Evolutionary conservation across 768 basidiomycete genomes (phyloP), one percentile per base, ranked within the genome.

Genomic region (Phylloporus sp.): DNA sequence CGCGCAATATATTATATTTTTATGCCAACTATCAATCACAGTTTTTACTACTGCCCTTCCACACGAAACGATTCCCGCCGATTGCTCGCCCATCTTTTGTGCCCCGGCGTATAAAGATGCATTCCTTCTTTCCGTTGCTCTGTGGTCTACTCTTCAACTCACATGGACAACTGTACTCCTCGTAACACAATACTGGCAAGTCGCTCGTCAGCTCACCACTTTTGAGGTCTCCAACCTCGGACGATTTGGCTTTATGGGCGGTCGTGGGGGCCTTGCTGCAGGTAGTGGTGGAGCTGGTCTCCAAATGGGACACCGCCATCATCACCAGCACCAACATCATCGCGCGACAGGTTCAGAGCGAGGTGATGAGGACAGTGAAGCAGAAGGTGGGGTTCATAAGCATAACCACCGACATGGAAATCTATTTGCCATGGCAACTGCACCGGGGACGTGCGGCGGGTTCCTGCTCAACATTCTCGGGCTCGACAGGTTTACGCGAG

Each of bases 231-330:
- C 86, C 53, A 99, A 99, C 64, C 82, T 98, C 3, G 93, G 95
- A 4, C 81, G 95, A 41, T 97, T 86, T 63, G 95, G 97, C 12
- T 97, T 86, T 73, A 95, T 99, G 92, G 95, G 97, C 32, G 95
- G 95, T 0, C 84, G 91, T 35, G 89, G 84, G 0, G 82, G 82
- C 18, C 80, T 83, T 3, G 81, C 78, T 32, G 74, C 88, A 18
- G 73, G 74, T 7, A 76, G 81, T 7, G 66, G 66, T 4, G 81
- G 77, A 48, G 73, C 87, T 6, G 73, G 75, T 18, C 75, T 82
- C 16, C 90, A 92, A 66, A 88, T 88, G 85, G 86, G 90, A 3
- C 87, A 88, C 63, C 77, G 79, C n/a, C 85, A 88, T 60, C 55
- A 61, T 0, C 47, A 48, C 49, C 49, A 43, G 7, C 60, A 59